Base-by-base conservation (phyloP, 345 rosid genomes). In the Excoecaria cochinchinensis region DNA sequence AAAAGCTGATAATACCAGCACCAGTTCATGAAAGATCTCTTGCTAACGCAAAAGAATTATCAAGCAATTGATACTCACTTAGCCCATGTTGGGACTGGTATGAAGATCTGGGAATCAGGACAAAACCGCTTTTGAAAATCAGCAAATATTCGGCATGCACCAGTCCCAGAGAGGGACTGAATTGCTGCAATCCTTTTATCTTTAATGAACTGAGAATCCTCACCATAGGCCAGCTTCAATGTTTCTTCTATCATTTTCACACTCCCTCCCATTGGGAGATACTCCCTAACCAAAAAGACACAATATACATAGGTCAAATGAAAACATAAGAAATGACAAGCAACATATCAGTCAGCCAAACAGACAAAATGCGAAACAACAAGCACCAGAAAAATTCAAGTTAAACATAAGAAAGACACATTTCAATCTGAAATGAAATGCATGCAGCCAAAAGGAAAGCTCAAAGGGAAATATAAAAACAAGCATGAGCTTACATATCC, bases 191-290 rank as follows among this genome's bases (percentile, higher is more conserved):
- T 85, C 84, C 88, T 89, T 85, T 88, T 95, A 46, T 91, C 99
- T 83, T 89, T 86, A 73, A 95, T 74, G 69, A 86, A 85, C 75
- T 92, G 95, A 36, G 95, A 92, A 65, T 87, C 80, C 78, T 92
- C 94, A 13, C 99, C 97, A 80, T 95, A 92, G 22, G 99, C 97
- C 79, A 95, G 85, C 87, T 95, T 95, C 82, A 95, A 79, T 40
- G 97, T 90, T 82, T 89, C 95, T 70, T 91, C 93, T 70, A 92
- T 89, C 99, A 92, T 95, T 40, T 89, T 88, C 70, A 86, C 86
- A 83, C 97, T 92, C 63, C 97, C 99, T 69, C 99, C 99, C 97
- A 95, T 95, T 9, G 99, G 97, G 83, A 95, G 99, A 76, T 95
- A 95, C 84, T 95, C 99, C 99, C 99, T 95, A 78, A 17, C 10